A percentile compares a stretch with the other conserved stretches of the same genome.
These are phyloP conservation scores for Kodamaea leandrae DNA, from an alignment of 805 yeast species.

Conservation along the genomic window DNA sequence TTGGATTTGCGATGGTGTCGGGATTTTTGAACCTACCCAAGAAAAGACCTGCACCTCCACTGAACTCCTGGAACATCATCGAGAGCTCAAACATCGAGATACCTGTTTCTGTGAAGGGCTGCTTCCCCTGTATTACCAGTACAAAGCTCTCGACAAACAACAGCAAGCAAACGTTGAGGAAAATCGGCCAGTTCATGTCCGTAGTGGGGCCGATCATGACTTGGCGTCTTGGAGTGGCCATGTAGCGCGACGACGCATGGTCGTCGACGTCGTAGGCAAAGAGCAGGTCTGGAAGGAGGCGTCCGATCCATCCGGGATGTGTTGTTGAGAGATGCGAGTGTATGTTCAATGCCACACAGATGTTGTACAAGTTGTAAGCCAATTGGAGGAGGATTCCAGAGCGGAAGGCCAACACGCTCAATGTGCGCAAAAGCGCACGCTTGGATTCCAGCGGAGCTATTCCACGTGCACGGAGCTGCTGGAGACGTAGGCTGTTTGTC, in stretches of 20 bases:
- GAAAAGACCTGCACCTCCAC: slow-evolving; percentile 30
- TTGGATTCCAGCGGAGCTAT: not conserved
- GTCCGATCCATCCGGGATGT: slow-evolving; percentile 1
- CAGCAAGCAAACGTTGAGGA: slow-evolving; percentile 55
- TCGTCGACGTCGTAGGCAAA: slow-evolving; percentile 26
- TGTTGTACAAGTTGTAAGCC: slow-evolving; percentile 22
- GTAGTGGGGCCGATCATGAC: slow-evolving; percentile 49
- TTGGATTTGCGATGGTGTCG: slow-evolving; percentile 6
- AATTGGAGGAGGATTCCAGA: slow-evolving; percentile 26
- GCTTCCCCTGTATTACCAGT: slow-evolving; percentile 51
- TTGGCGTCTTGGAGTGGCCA: slow-evolving; percentile 27
- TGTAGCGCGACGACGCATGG: slow-evolving; percentile 22
- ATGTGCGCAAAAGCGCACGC: slow-evolving; percentile 14
- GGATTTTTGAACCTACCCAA: slow-evolving; percentile 7
- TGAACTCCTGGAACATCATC: slow-evolving; percentile 71
- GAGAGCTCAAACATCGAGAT: slow-evolving; percentile 75
- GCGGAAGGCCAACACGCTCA: slow-evolving; percentile 27
- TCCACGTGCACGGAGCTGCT: slow-evolving; percentile 11
- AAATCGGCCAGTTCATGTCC: slow-evolving; percentile 56
- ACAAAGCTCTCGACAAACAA: slow-evolving; percentile 67
- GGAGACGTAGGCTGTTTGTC: slow-evolving; percentile 26
- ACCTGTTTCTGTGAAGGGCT: slow-evolving; percentile 63
- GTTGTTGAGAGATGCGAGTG: slow-evolving; percentile 14
- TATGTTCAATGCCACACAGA: slow-evolving; percentile 34
- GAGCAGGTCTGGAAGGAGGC: slow-evolving; percentile 14